Conservation (phyloP, 2,329 filamentous ascomycete genomes). For the Talaromyces verruculosus region DNA sequence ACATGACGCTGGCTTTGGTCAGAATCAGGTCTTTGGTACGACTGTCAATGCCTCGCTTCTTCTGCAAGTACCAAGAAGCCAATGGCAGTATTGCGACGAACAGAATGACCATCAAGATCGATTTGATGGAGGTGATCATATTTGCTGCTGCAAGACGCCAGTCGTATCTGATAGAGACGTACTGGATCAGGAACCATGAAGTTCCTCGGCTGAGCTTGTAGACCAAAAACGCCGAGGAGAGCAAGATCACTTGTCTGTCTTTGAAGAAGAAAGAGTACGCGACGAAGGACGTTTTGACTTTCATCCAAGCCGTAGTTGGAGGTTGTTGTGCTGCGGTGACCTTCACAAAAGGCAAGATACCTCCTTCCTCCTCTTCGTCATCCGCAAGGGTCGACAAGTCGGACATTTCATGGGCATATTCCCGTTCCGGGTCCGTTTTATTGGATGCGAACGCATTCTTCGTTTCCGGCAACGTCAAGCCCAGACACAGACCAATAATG, state of each 20-base stretch:
- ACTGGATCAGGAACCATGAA: slow-evolving; percentile 51
- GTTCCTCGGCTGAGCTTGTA: slow-evolving; percentile 51
- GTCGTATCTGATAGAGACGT: slow-evolving; percentile 52
- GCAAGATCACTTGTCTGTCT: slow-evolving; percentile 43
- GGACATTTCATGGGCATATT: slow-evolving; percentile 30
- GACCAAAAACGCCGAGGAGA: slow-evolving; percentile 49
- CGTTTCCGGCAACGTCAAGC: slow-evolving; percentile 42
- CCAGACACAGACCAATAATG: slow-evolving; percentile 34
- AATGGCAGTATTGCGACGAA: slow-evolving; percentile 49
- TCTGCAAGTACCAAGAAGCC: slow-evolving; percentile 41
- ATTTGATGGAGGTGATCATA: slow-evolving; percentile 48
- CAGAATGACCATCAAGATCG: slow-evolving; percentile 49
- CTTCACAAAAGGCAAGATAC: slow-evolving; percentile 14
- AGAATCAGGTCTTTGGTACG: slow-evolving; percentile 50
- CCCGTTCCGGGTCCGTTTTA: neutral
- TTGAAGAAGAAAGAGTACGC: slow-evolving; percentile 45
- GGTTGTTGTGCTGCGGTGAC: slow-evolving; percentile 19
- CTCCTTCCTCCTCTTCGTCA: slow-evolving; percentile 23
- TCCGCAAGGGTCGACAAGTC: slow-evolving; percentile 25
- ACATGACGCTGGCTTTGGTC: slow-evolving; percentile 46
- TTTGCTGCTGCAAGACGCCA: slow-evolving; percentile 50
- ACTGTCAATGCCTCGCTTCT: slow-evolving; percentile 36
- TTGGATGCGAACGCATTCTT: slow-evolving; percentile 32
- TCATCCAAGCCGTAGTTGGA: slow-evolving; percentile 5
- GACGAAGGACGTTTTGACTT: slow-evolving; percentile 27